Conservation (phyloP, 1,139 yeast species). For the Pichia norvegensis region DNA sequence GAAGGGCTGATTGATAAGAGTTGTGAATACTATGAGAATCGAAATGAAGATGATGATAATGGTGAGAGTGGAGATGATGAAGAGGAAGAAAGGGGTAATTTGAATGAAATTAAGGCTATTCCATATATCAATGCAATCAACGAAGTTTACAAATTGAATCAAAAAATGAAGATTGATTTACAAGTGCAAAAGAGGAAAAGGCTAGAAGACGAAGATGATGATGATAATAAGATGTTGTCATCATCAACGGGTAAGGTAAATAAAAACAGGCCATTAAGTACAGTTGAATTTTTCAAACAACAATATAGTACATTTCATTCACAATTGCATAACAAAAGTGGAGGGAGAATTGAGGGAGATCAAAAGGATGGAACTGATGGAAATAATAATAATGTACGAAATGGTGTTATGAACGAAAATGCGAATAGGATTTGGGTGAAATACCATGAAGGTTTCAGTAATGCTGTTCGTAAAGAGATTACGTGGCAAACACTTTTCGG, state of each 20-base stretch:
- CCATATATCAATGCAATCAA: conserved; percentile 5
- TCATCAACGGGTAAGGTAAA: background rate
- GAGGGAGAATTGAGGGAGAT: too few relatives aligned
- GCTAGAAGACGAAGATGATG: background rate
- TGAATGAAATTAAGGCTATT: conserved; percentile 6
- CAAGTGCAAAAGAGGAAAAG: conserved; percentile 2
- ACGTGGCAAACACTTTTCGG: conserved; percentile 63
- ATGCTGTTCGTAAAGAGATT: conserved; percentile 83
- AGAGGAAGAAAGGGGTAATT: background rate
- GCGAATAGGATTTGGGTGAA: conserved; percentile 72
- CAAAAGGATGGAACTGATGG: background rate
- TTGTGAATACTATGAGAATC: background rate
- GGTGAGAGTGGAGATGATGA: background rate
- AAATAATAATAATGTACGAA: background rate
- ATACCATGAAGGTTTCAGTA: conserved; percentile 87
- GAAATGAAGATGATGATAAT: background rate
- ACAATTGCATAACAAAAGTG: conserved; percentile 2
- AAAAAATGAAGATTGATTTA: background rate
- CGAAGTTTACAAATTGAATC: background rate
- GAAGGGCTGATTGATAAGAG: conserved; percentile 4
- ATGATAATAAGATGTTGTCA: background rate
- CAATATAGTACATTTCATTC: conserved; percentile 17
- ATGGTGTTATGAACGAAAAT: conserved; percentile 20
- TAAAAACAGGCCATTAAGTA: conserved; percentile 9
- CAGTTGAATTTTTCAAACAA: conserved; percentile 32